phyloP scores from a whole-genome alignment of 2,329 filamentous ascomycete species.

The Hypoxylon sp. region DNA sequence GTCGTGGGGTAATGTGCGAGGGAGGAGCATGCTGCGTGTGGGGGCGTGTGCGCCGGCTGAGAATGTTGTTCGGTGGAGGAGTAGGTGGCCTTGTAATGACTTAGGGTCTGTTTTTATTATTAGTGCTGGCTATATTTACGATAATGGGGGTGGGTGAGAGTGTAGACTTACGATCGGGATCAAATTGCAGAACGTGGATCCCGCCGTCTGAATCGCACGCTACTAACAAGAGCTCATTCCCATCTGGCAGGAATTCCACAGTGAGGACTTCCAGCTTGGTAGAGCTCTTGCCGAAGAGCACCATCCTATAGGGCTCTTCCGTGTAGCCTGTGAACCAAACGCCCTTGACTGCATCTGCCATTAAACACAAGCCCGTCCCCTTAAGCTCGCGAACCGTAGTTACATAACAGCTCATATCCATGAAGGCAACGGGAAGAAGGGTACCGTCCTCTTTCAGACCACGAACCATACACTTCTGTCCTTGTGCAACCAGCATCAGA shows the following conservation, averaged over 20 bases:
- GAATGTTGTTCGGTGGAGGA: constrained; percentile 91
- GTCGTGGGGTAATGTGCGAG: constrained; percentile 70
- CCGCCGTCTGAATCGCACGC: constrained; percentile 88
- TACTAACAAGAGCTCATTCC: constrained; percentile 85
- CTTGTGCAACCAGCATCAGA: constrained; percentile 90
- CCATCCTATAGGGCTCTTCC: constrained; percentile 96
- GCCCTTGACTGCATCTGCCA: constrained; percentile 93
- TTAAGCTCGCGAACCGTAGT: constrained; percentile 86
- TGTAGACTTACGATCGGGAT: constrained; percentile 84
- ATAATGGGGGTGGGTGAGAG: constrained; percentile 16
- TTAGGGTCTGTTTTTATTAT: constrained; percentile 79
- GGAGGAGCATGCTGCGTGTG: constrained; percentile 81
- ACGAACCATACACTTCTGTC: constrained; percentile 97
- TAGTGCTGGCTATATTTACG: constrained; percentile 37
- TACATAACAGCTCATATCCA: constrained; percentile 97
- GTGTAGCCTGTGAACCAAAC: constrained; percentile 97
- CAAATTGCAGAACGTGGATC: constrained; percentile 91
- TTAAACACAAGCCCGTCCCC: constrained; percentile 85
- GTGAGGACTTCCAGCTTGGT: constrained; percentile 83
- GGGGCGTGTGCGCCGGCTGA: constrained; percentile 84
- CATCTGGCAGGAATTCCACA: constrained; percentile 90
- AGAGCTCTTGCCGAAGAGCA: constrained; percentile 89
- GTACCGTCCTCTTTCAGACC: constrained; percentile 96
- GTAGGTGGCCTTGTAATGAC: constrained; percentile 87
- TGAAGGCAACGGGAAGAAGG: constrained; percentile 92